These are phyloP conservation scores for Paxillus ammoniavirescens DNA, from an alignment of 768 basidiomycete genomes.

Conservation along the genomic window DNA sequence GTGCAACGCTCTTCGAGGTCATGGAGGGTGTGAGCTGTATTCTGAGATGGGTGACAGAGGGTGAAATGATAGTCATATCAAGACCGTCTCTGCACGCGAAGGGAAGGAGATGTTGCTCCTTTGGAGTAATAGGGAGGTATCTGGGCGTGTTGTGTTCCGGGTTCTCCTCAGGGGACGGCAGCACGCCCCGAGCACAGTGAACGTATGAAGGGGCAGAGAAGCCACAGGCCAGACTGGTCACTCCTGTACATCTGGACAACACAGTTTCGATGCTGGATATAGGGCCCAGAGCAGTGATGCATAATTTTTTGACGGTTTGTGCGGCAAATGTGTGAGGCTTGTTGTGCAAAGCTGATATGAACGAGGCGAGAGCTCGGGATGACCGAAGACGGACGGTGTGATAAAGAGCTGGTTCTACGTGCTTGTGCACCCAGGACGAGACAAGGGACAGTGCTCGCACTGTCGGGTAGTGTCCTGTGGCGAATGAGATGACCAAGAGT, in stretches of 20 bases:
- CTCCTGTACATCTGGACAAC: conserved; percentile 30
- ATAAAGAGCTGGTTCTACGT: conserved; percentile 36
- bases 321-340: no score
- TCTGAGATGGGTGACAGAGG: conserved; percentile 25
- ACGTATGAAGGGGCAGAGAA: conserved; percentile 31
- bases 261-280: conserved; percentile 30
- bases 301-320: conserved; percentile 32
- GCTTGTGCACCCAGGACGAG: conserved; percentile 30
- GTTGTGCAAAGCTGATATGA: conserved; percentile 23
- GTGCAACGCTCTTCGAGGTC: conserved; percentile 5
- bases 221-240: conserved; percentile 35
- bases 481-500: conserved; percentile 35
- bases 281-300: conserved; percentile 36
- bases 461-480: conserved; percentile 29
- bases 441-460: conserved; percentile 36
- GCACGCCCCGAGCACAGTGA: conserved; percentile 3
- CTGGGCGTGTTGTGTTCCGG: not conserved
- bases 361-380: conserved; percentile 28
- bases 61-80: no score
- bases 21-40: conserved; percentile 25
- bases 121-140: conserved; percentile 10
- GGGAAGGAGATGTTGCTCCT: conserved; percentile 35
- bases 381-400: conserved; percentile 36
- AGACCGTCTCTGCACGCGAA: conserved; percentile 36
- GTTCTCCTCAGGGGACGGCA: not conserved